Conservation (phyloP, 768 basidiomycete species). For the Psilocybe subaeruginosa region DNA sequence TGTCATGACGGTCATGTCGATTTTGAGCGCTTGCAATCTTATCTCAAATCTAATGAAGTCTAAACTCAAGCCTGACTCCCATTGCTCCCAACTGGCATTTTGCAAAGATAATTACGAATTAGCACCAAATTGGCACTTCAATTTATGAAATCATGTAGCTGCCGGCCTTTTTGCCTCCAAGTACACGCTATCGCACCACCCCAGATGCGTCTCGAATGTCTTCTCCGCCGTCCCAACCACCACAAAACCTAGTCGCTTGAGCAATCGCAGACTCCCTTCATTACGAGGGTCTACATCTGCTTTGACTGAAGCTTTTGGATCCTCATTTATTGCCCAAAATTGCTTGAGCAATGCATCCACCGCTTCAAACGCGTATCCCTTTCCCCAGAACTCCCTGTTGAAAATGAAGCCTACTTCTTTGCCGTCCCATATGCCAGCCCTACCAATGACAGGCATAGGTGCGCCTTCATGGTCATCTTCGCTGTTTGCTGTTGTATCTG, state of each 20-base stretch:
- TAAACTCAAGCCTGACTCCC: no score
- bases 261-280: conserved; percentile 15
- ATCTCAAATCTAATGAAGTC: no score
- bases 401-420: conserved; percentile 26
- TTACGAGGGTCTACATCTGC: conserved; percentile 30
- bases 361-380: conserved; percentile 27
- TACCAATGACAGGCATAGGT: conserved; percentile 19
- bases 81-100: no score
- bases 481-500: background rate
- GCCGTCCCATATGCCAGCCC: conserved; percentile 24
- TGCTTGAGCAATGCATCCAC: conserved; percentile 23
- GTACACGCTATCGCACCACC: conserved; percentile 30
- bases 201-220: conserved; percentile 26
- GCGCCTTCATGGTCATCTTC: conserved; percentile 1
- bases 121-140: no score
- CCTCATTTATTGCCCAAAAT: conserved; percentile 12
- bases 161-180: conserved; percentile 16
- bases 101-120: no score
- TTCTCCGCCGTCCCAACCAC: conserved; percentile 21
- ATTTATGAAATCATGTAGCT: no score
- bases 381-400: conserved; percentile 24
- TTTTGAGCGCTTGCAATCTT: no score
- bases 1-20: no score
- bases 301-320: conserved; percentile 8
- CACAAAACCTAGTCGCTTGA: conserved; percentile 24